These are phyloP conservation scores for Coemansia sp. DNA, from an alignment of 192 early-diverging fungal species.

Conservation along the genomic window DNA sequence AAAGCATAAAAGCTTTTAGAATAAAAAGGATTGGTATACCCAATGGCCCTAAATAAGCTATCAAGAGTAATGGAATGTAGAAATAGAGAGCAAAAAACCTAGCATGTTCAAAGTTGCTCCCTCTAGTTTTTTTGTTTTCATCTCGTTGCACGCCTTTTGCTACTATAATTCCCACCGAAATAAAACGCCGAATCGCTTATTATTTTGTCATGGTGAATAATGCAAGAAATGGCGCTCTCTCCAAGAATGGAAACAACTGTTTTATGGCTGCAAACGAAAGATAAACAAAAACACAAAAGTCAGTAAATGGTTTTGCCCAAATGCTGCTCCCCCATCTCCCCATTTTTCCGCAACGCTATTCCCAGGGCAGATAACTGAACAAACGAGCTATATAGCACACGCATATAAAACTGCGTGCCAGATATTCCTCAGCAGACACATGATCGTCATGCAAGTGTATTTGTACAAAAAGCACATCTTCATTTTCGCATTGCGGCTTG, in stretches of 20 bases:
- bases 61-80: slow-evolving; percentile 1
- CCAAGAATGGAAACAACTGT: slow-evolving; percentile 10
- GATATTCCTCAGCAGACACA: neutral
- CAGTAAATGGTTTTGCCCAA: neutral
- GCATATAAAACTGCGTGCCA: neutral
- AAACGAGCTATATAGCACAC: neutral
- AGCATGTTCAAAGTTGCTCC: neutral
- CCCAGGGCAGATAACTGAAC: neutral
- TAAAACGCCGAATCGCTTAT: slow-evolving; percentile 3
- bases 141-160: neutral
- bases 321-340: slow-evolving; percentile 2
- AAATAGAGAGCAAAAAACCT: neutral
- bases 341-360: neutral
- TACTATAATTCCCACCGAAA: slow-evolving; percentile 1
- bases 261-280: slow-evolving; percentile 3
- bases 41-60: neutral
- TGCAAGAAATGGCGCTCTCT: neutral
- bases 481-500: neutral
- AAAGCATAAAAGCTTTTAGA: neutral
- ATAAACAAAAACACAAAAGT: slow-evolving; percentile 26
- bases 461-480: neutral
- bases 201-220: slow-evolving; percentile 1
- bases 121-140: neutral
- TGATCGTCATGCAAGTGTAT: neutral
- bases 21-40: neutral